phyloP scores from a whole-genome alignment of 371 early-diverging fungal species.

The Dentiscutata heterogama region DNA sequence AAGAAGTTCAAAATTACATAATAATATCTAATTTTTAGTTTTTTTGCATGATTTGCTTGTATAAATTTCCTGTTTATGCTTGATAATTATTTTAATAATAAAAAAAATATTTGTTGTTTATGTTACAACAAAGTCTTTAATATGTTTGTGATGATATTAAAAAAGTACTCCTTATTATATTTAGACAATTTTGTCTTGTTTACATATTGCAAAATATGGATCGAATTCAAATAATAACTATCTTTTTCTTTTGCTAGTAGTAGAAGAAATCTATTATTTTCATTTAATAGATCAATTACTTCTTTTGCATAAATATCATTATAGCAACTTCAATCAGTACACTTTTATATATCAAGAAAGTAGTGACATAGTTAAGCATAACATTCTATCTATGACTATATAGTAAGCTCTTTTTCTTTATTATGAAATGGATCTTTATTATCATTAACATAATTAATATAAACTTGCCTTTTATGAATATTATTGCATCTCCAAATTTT shows the following conservation, averaged over 20 bases:
- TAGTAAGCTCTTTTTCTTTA: not conserved
- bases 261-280: conserved; percentile 1
- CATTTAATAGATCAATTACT: not conserved
- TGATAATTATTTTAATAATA: too few species aligned
- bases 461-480: not conserved
- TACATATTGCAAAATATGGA: not conserved
- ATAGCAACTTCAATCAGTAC: not conserved
- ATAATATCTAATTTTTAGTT: too few species aligned
- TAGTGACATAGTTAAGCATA: not conserved
- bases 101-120: too few species aligned
- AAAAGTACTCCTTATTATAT: not conserved
- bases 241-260: not conserved
- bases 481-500: not conserved
- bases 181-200: not conserved
- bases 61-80: too few species aligned
- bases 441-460: not conserved
- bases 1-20: too few species aligned
- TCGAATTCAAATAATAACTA: not conserved
- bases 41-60: too few species aligned
- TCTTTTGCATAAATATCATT: not conserved
- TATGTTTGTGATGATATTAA: too few species aligned
- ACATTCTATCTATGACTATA: not conserved
- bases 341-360: not conserved
- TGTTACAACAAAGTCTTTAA: not conserved
- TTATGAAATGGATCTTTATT: not conserved